phyloP scores from a whole-genome alignment of 306 rosid genomes.

The Cicer yamashitae region DNA sequence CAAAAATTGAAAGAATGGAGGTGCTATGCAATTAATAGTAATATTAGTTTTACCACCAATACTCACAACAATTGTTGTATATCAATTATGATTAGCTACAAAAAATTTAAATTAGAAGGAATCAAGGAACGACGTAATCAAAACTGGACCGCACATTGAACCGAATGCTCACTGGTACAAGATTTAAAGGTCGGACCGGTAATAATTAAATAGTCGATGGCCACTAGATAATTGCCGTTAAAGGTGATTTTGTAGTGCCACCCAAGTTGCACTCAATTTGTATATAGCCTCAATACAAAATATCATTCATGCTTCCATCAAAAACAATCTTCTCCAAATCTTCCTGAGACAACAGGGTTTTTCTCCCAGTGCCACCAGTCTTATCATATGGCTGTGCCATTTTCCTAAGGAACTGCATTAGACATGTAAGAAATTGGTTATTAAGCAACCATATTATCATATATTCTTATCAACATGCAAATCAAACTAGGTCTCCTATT shows the following conservation, averaged over 20 bases:
- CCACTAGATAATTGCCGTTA: no score
- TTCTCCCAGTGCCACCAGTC: slow-evolving; percentile 73
- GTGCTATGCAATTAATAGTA: no score
- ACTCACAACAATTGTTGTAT: no score
- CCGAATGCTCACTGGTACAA: no score
- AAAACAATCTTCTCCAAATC: slow-evolving; percentile 80
- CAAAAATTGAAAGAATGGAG: no score
- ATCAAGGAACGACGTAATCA: no score
- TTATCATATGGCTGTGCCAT: slow-evolving; percentile 96
- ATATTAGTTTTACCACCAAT: no score
- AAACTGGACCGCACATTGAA: no score
- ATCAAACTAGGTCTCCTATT: slow-evolving; percentile 1
- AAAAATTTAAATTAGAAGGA: no score
- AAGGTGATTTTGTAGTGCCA: not conserved
- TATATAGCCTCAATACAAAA: slow-evolving; percentile 51
- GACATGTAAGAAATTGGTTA: slow-evolving; percentile 26
- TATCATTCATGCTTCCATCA: slow-evolving; percentile 58
- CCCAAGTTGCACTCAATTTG: not conserved
- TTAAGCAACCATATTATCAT: slow-evolving; percentile 22
- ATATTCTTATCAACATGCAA: slow-evolving; percentile 26
- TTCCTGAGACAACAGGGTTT: slow-evolving; percentile 80
- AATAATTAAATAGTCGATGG: no score
- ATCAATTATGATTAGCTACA: no score
- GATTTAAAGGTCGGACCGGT: no score
- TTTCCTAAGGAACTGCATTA: slow-evolving; percentile 83